phyloP scores from a whole-genome alignment of 2,329 filamentous ascomycete species.

The Sporothrix dimorphospora region DNA sequence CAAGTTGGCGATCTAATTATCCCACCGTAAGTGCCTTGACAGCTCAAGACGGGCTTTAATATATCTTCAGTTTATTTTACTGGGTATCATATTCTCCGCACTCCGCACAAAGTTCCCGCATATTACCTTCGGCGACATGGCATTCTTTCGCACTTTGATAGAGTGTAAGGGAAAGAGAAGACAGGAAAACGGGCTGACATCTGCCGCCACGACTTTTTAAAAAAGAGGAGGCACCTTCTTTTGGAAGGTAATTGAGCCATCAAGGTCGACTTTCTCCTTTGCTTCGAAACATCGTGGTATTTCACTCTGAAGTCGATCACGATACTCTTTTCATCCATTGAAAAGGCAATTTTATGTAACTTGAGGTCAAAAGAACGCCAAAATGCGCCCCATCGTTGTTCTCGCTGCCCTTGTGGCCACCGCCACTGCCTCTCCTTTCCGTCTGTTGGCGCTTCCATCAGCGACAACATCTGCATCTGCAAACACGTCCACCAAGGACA shows the following conservation, averaged over 20 bases:
- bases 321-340: not conserved
- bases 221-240: not conserved
- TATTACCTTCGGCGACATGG: not conserved
- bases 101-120: not conserved
- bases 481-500: not conserved
- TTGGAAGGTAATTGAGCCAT: not conserved
- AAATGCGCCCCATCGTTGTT: not conserved
- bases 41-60: not conserved
- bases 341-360: not conserved
- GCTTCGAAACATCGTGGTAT: not conserved
- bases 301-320: not conserved
- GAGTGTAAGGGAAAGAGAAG: not conserved
- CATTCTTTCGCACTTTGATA: not conserved
- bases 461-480: not conserved
- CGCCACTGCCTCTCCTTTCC: constrained; percentile 4
- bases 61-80: not conserved
- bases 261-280: not conserved
- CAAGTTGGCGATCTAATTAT: not conserved
- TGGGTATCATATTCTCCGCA: not conserved
- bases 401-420: not conserved
- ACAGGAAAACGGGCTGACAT: not conserved
- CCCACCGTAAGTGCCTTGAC: not conserved
- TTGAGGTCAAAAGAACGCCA: not conserved
- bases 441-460: not conserved
- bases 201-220: not conserved